phyloP scores from a whole-genome alignment of 805 yeast genomes.

The Starmerella gropengiesseri region DNA sequence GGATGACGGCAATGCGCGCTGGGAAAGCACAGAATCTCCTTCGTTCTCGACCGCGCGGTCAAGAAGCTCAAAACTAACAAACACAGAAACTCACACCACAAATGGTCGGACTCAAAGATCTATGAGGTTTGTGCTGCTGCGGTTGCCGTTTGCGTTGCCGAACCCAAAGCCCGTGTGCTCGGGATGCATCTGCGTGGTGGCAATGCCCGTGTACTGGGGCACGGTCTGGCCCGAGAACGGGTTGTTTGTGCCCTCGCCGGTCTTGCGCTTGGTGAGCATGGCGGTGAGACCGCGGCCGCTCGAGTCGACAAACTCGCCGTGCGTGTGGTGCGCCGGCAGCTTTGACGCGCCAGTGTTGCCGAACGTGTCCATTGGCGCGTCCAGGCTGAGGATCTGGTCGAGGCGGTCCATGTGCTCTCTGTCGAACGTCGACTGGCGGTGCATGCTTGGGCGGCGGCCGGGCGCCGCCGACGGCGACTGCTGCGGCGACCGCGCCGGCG shows the following conservation, averaged over 20 bases:
- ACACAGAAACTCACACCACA: too few species aligned
- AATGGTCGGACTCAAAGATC: slow-evolving; percentile 26
- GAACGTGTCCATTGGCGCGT: slow-evolving; percentile 88
- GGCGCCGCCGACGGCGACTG: slow-evolving; percentile 49
- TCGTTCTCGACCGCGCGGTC: neutral
- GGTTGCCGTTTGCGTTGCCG: slow-evolving; percentile 51
- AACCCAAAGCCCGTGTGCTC: slow-evolving; percentile 91
- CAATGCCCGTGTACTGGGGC: slow-evolving; percentile 56
- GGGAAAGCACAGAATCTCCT: too few species aligned
- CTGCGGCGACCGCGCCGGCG: slow-evolving; percentile 30
- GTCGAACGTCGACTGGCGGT: slow-evolving; percentile 41
- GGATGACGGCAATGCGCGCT: too few species aligned
- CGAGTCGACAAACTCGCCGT: slow-evolving; percentile 71
- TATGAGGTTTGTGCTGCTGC: slow-evolving; percentile 28
- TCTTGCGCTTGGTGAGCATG: slow-evolving; percentile 23
- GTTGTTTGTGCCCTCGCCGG: slow-evolving; percentile 29
- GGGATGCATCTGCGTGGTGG: slow-evolving; percentile 57
- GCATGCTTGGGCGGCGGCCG: slow-evolving; percentile 35
- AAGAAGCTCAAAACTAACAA: too few species aligned
- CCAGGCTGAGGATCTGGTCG: slow-evolving; percentile 67
- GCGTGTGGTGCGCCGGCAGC: slow-evolving; percentile 87
- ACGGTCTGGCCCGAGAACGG: slow-evolving; percentile 44
- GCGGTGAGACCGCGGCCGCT: slow-evolving; percentile 63
- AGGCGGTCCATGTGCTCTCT: slow-evolving; percentile 50
- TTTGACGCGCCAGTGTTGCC: slow-evolving; percentile 77